Evolutionary conservation across 495 filamentous ascomycete species (phyloP), one percentile per base, ranked within the genome.

Genomic region (Darksidea phi): DNA sequence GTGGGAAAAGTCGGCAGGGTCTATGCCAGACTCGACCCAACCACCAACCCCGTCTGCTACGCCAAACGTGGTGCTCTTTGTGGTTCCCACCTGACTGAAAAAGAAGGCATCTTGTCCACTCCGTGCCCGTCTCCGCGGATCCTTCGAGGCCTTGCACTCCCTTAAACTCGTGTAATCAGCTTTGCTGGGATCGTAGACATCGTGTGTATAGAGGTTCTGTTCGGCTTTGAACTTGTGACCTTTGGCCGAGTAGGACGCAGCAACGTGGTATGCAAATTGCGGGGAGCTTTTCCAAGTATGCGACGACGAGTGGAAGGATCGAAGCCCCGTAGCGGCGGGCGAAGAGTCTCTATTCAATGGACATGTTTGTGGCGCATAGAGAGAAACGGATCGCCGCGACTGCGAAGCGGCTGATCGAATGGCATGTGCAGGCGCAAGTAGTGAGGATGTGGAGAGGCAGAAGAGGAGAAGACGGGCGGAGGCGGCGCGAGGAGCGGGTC

Each of bases 71-170:
- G 86, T 76, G 46, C 77, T 76, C 24, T 74, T 75, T 13, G 74
- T 82, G 50, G 75, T 80, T 45, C 86, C 84, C 26, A 96, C 76
- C 11, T 81, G 83, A 66, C 87, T 88, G 37, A 94, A 85, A 75
- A 99, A 97, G 73, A 97, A 97, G 32, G 95, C 89, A 82, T 99
- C 94, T 71, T 97, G 91, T 11, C 94, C 94, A 49, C 87, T 90
- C 48, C 86, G 85, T 11, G 87, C 86, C n/a, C 89, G 79, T 52
- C 76, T 76, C 54, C 76, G 75, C 72, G 78, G 84, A 59, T 74
- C 75, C 49, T 71, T 73, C 62, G 72, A 77, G 59, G 68, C 81
- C 58, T 63, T 67, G 43, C 58, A 58, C 53, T 67, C 51, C 28
- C 36, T 43, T 12, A 59, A 59, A 58, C 56, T 63, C 24, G 56